Percentiles rank a stretch among this genome's conserved stretches.
These are phyloP conservation scores for Amanita polypyramis DNA, from an alignment of 768 basidiomycete genomes.

Conservation along the genomic window DNA sequence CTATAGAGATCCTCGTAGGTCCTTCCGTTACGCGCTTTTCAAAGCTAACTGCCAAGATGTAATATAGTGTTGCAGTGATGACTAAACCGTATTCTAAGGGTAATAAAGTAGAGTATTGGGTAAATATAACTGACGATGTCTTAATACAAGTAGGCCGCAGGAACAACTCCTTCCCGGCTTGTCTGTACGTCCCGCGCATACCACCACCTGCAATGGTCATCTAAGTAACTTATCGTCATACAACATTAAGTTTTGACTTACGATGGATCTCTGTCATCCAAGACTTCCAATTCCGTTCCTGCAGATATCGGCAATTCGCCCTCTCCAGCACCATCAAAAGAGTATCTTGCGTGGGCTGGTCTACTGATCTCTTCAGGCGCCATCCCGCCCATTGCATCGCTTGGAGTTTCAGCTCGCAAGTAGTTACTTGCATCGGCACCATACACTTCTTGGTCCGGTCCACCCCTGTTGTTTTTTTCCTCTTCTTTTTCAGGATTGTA, in stretches of 20 bases:
- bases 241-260: constrained; percentile 27
- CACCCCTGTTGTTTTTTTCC: constrained; percentile 27
- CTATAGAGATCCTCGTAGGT: constrained; percentile 65
- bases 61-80: constrained; percentile 21
- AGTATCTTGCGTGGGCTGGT: constrained; percentile 72
- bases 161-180: constrained; percentile 83
- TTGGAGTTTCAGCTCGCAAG: constrained; percentile 71
- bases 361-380: constrained; percentile 59
- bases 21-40: background rate
- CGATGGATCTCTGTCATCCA: constrained; percentile 76
- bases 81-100: background rate
- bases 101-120: constrained; percentile 1
- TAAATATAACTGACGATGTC: constrained; percentile 12
- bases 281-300: constrained; percentile 62
- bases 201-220: constrained; percentile 69
- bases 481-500: constrained; percentile 47
- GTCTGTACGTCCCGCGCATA: constrained; percentile 74
- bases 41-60: constrained; percentile 1
- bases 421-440: constrained; percentile 71
- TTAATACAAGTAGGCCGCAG: constrained; percentile 85
- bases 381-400: constrained; percentile 58
- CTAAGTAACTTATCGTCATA: background rate
- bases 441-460: constrained; percentile 44
- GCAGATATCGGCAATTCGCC: constrained; percentile 65
- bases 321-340: constrained; percentile 70